Evolutionary conservation across 2,329 filamentous ascomycete genomes (phyloP), one percentile per base, ranked within the genome.

Genomic region (Aureobasidium sp.): DNA sequence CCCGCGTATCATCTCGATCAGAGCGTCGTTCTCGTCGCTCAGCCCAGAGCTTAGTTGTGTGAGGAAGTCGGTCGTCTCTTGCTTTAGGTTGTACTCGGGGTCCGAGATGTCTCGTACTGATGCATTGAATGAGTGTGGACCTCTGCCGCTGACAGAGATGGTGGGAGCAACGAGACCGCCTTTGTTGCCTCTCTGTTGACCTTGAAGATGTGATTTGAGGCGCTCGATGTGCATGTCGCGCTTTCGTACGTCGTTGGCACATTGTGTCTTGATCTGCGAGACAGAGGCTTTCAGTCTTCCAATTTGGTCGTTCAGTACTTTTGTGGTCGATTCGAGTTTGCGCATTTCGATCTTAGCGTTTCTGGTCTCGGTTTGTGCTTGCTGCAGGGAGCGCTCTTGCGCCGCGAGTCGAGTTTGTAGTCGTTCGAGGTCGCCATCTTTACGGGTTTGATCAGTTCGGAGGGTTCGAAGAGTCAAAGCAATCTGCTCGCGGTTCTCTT

Each of bases 11-110:
- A 97, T 79, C 1, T 79, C 79, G 41, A 95, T 84, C 13, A 97
- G 76, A 5, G 84, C 83, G 70, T 97, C 92, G 69, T 99, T 99
- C 74, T 99, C 94, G 67, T 96, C 90, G 70, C 91, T 94, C 63
- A 97, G 77, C 42, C 85, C 86, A 71, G 89, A 88, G 34, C 90
- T 92, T 63, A 96, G 78, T 70, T 89, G 87, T 0, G 92, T 94
- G 62, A 99, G 78, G 71, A 97, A 97, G 55, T 91, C 87, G 52
- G 93, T 96, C 5, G 93, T 96, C 76, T 97, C 94, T 72, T 87
- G 85, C 69, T 87, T 87, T 64, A 97, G 77, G 68, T 85, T 89
- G 74, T 93, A 87, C 60, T 75, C 81, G 64, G 75, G 84, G 72
- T 77, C 84, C 71, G 75, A 81, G 12, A 84, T 67, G 48, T 80